Evolutionary conservation across 176 grass and related monocot genomes (phyloP).

Genomic region (Neostapfia colusana): DNA sequence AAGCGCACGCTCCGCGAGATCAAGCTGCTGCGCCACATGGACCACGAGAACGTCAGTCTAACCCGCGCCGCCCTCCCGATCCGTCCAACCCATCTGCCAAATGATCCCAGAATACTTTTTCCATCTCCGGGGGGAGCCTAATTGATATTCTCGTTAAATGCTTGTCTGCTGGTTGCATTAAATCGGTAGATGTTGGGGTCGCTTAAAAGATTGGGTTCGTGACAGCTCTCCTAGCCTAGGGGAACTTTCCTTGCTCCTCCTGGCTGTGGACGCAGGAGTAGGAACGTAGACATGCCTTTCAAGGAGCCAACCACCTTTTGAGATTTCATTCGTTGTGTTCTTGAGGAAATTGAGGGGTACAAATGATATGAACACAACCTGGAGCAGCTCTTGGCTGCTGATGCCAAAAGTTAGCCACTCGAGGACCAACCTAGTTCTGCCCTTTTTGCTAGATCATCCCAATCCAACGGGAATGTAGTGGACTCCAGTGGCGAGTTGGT

Average conservation of each 20-base stretch:
- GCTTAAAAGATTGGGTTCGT: slow-evolving; percentile 37
- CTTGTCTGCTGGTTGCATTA: slow-evolving; percentile 32
- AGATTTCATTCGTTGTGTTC: slow-evolving; percentile 40
- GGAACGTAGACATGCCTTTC: slow-evolving; percentile 37
- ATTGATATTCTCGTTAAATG: slow-evolving; percentile 25
- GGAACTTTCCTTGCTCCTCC: slow-evolving; percentile 25
- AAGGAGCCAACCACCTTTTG: slow-evolving; percentile 28
- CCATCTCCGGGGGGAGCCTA: neutral
- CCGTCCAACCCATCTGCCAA: neutral
- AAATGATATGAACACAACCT: slow-evolving; percentile 15
- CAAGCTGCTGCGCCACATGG: slow-evolving; percentile 98
- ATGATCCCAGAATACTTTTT: neutral
- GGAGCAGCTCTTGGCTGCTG: slow-evolving; percentile 33
- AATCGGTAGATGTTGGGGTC: slow-evolving; percentile 33
- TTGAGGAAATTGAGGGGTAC: slow-evolving; percentile 1
- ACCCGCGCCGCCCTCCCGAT: neutral
- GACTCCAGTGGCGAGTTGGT: slow-evolving; percentile 9
- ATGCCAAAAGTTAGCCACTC: slow-evolving; percentile 29
- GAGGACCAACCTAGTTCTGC: slow-evolving; percentile 28
- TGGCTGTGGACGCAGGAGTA: slow-evolving; percentile 20
- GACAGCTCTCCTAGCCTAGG: slow-evolving; percentile 19
- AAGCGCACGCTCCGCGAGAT: slow-evolving; percentile 98
- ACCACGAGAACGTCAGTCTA: slow-evolving; percentile 90
- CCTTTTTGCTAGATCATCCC: slow-evolving; percentile 31
- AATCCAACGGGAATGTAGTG: slow-evolving; percentile 28